A percentile compares a stretch with the other conserved stretches of the same genome.
Conservation (phyloP, 108 stramenopile genomes). For the Fragilaria radians region DNA sequence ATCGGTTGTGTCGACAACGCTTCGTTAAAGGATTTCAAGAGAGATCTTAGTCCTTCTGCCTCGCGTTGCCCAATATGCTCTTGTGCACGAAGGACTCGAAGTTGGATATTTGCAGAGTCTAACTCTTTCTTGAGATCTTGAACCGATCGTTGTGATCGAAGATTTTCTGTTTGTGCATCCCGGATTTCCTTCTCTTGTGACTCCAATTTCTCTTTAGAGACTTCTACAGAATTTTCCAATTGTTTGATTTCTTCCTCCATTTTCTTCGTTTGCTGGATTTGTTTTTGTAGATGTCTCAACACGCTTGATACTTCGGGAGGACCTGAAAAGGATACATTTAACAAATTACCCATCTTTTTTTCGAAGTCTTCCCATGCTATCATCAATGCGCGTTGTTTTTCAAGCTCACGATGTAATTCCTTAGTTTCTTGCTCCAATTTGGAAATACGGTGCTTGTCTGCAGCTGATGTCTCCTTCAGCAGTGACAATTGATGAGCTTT, state of each 20-base stretch:
- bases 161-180: constrained; percentile 5
- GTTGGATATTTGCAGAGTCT: background rate
- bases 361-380: constrained; percentile 15
- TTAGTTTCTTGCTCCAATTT: constrained; percentile 35
- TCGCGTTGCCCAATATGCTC: constrained; percentile 69
- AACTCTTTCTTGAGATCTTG: background rate
- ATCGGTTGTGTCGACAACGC: constrained; percentile 19
- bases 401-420: constrained; percentile 2
- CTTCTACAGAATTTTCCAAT: constrained; percentile 24
- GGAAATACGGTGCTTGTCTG: constrained; percentile 25
- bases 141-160: background rate
- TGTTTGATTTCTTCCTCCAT: constrained; percentile 20
- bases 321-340: background rate
- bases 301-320: constrained; percentile 58
- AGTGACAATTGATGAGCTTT: constrained; percentile 34
- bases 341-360: constrained; percentile 34
- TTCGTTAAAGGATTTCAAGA: constrained; percentile 61
- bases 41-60: constrained; percentile 43
- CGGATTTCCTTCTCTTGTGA: constrained; percentile 25
- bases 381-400: background rate
- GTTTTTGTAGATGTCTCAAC: constrained; percentile 31
- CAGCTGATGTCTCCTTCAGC: constrained; percentile 36
- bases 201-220: constrained; percentile 18
- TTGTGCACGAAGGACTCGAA: constrained; percentile 39
- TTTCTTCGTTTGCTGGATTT: constrained; percentile 19